Evolutionary conservation across 179 eudicot genomes (phyloP), one percentile per base, ranked within the genome.

Genomic region (Gypsophila paniculata): DNA sequence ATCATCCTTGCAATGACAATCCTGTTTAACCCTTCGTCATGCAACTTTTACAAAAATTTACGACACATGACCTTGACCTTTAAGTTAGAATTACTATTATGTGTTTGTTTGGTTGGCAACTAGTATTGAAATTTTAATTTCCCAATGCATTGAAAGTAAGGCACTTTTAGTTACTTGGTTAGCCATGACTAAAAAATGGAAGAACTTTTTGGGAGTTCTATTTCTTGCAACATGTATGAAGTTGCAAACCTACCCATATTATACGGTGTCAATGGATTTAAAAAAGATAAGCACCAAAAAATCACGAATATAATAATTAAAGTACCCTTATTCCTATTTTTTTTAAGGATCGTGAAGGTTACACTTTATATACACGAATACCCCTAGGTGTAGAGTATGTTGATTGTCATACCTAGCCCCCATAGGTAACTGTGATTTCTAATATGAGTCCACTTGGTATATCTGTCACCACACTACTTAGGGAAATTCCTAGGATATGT

Each of bases 401-500:
- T 19, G 10, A 54, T 39, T 39, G 44, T 39, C 8, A 39, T 39
- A 39, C 44, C 44, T 54, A 54, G 21, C 59, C 22, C 22, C 59
- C 18, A 21, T 21, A n/a, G 23, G 59, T 54, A 54, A 54, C 34
- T 54, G 22, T 25, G 15, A 29, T 26, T 25, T 60, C 32, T 17
- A 13, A 15, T 29, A 34, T 11, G 64, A 60, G 17, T 60, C 13
- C 64, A 60, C 64, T 59, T 12, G 36, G 26, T 32, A 11, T 26
- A 60, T 6, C 26, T 60, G 18, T 32, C 26, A 60, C 64, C 64
- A 60, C 4, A 26, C 38, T 12, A 60, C 32, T 54, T n/a, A 8
- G 2, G 59, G n/a, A 54, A n/a, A 17, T 60, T 60, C 64, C 38
- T 60, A 60, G 64, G 1, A 60, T 60, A 60, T 60, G 64, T 14